Conservation (phyloP, 345 rosid species). For the Acer negundo region DNA sequence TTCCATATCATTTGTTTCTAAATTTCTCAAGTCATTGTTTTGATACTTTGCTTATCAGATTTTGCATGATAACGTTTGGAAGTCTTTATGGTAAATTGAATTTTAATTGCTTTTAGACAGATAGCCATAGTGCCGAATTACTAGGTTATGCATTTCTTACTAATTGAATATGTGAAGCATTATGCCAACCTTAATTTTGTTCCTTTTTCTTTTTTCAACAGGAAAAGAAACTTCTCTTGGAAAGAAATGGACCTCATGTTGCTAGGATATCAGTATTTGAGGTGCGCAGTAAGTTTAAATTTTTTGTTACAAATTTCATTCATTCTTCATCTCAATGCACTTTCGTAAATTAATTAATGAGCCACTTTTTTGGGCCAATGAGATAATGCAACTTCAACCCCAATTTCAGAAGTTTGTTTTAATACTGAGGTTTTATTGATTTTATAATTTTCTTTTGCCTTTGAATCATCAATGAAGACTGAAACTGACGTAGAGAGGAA, state of each 20-base stretch:
- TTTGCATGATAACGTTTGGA: background rate
- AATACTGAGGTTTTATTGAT: too few relatives aligned
- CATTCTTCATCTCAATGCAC: background rate
- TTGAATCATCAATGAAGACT: background rate
- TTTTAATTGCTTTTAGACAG: too few relatives aligned
- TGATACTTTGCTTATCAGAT: background rate
- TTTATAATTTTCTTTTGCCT: background rate
- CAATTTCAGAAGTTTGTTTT: too few relatives aligned
- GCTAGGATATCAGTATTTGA: conserved; percentile 84
- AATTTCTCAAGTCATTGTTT: background rate
- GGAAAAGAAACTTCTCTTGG: conserved; percentile 94
- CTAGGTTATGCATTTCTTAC: background rate
- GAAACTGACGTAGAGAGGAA: background rate
- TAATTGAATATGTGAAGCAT: conserved; percentile 9
- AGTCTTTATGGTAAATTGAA: background rate
- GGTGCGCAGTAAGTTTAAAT: conserved; percentile 41
- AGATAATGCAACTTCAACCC: background rate
- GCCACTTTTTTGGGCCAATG: background rate
- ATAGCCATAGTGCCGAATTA: too few relatives aligned
- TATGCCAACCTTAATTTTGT: conserved; percentile 1
- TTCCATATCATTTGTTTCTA: background rate
- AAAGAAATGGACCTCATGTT: conserved; percentile 75
- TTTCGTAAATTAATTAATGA: background rate
- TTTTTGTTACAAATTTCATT: background rate
- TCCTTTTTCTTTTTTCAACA: conserved; percentile 33